phyloP scores from a whole-genome alignment of 2,329 filamentous ascomycete species.

The Fusarium torulosum region DNA sequence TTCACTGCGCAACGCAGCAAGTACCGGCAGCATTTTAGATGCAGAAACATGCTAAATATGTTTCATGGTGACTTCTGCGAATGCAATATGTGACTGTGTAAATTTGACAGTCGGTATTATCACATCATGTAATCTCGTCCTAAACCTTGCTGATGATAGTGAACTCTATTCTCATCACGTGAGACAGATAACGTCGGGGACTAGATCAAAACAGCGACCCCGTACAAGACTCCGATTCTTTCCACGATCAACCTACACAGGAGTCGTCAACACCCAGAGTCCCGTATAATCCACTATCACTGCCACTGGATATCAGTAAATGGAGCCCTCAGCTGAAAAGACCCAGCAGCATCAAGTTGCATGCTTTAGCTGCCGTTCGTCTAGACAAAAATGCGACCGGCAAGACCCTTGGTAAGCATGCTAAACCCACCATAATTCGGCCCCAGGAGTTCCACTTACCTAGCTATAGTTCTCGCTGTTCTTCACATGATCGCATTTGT shows the following conservation, averaged over 20 bases:
- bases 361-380: conserved; percentile 26
- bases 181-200: neutral
- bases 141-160: neutral
- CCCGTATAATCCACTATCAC: neutral
- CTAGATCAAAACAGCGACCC: conserved; percentile 31
- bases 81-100: too few relatives aligned
- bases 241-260: neutral
- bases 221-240: conserved; percentile 17
- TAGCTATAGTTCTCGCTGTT: conserved; percentile 13
- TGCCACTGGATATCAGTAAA: neutral
- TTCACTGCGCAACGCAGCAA: conserved; percentile 50
- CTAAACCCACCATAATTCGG: neutral
- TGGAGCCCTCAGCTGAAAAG: conserved; percentile 8
- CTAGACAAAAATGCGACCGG: conserved; percentile 25
- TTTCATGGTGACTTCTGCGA: neutral
- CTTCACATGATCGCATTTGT: conserved; percentile 15
- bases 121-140: too few relatives aligned
- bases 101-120: too few relatives aligned
- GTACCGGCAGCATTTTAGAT: conserved; percentile 22
- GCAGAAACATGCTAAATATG: neutral
- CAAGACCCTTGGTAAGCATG: conserved; percentile 20
- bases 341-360: conserved; percentile 21
- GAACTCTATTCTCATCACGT: conserved; percentile 15
- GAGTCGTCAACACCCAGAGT: neutral
- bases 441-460: neutral